Base-by-base conservation (phyloP, 139 green algal species). In the Ulvella scutata region DNA sequence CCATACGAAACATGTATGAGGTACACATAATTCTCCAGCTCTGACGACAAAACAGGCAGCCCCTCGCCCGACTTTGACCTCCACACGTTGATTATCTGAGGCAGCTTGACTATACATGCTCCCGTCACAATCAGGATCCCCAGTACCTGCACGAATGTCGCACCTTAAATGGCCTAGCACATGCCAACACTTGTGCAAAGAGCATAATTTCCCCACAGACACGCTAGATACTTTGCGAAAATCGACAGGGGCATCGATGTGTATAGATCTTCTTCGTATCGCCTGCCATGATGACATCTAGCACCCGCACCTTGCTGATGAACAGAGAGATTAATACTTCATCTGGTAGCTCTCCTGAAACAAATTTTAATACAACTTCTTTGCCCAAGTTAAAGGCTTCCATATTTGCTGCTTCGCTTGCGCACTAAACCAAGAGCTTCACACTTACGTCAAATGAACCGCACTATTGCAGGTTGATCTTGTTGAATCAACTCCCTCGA, bases 41-140 rank as follows among this genome's bases (percentile, higher is more conserved):
- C 90, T 62, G 91, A 90, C 1, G 87, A 85, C 0, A 87, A 37
- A 4, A 80, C 44, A 38, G 72, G 86, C 21, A 96, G 81, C 33
- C 90, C 90, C n/a, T 87, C 80, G 2, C 89, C 89, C 43, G 82
- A 91, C 26, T 74, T 75, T 2, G 78, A 77, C 20, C 74, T 77
- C 4, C 79, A 37, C 20, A 91, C 34, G 4, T 43, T 73, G 3
- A 82, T 4, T 38, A 95, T 85, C 82, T 96, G 90, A 13, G 89
- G 89, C 75, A 96, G 61, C 75, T 96, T 96, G 4, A 91, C 83
- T 3, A 94, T 74, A 37, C 72, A 87, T 35, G 87, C 85, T 7
- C 83, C 85, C 0, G 77, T 79, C 2, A 95, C 67, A 51, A 95
- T 92, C 21, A 74, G 84, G 31, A 88, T 89, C 7, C 90, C 87